Evolutionary conservation across 805 yeast species (phyloP), one percentile per base, ranked within the genome.

Genomic region (Metschnikowia bowlesiae): DNA sequence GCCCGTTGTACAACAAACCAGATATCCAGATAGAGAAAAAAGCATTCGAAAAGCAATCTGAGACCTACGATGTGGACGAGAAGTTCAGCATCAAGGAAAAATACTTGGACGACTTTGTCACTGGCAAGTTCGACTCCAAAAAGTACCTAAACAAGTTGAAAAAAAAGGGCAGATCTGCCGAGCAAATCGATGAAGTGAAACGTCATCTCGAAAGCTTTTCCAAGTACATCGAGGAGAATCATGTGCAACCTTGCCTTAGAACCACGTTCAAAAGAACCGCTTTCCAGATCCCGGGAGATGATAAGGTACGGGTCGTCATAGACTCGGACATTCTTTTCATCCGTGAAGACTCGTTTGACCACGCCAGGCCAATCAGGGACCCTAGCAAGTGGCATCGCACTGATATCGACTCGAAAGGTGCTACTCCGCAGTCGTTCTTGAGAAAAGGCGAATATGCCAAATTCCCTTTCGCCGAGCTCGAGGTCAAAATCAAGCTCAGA

Each of bases 281-380:
- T 2, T 92, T 94, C 75, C 97, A 92, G 75, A 92, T 92, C 60
- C 99, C 99, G 2, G 97, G 97, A 51, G 98, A 94, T 66, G 95
- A 91, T 66, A 81, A 92, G 62, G 85, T 91, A 36, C 83, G 98
- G 65, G 84, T 94, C 53, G 84, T 88, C 40, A 88, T 92, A 55
- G 98, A 92, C 69, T 85, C 95, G 13, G 94, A 94, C 65, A 82
- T 94, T 50, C 64, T 84, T 47, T 91, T 88, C 64, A 84, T 92
- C 53, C 82, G 98, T 60, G 99, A 92, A 66, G 98, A 92, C 66
- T 70, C 92, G 0, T 86, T 92, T 63, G 96, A 91, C 67, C 70
- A 76, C 41, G 83, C 82, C 55, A 80, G 91, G 59, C 98, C 99
- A 14, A 86, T 90, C 54, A 85, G 99, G 70, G 87, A 89, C 63